phyloP scores from a whole-genome alignment of 2,329 filamentous ascomycete genomes.

The Nemania sp. region DNA sequence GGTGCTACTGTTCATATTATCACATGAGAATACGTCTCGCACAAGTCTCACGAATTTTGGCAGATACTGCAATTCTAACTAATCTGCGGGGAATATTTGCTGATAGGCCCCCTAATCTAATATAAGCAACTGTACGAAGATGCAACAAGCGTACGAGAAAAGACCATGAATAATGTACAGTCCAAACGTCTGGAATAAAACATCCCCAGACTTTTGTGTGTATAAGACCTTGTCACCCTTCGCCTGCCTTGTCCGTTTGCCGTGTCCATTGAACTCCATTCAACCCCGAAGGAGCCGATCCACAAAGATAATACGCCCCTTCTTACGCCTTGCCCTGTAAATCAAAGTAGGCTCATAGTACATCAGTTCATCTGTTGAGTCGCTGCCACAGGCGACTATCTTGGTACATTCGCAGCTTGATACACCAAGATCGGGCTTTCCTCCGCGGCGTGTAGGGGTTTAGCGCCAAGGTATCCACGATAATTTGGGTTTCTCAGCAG shows the following conservation, averaged over 20 bases:
- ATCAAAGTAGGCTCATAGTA: constrained; percentile 2
- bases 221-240: not conserved
- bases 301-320: not conserved
- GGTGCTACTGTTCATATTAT: too few species aligned
- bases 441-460: not conserved
- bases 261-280: constrained; percentile 2
- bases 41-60: too few species aligned
- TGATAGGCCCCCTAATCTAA: not conserved
- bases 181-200: constrained; percentile 31
- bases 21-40: too few species aligned
- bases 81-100: too few species aligned
- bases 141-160: constrained; percentile 23
- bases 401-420: too few species aligned
- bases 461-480: not conserved
- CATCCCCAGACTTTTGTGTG: constrained; percentile 3
- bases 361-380: not conserved
- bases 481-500: not conserved
- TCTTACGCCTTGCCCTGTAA: not conserved
- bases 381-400: not conserved
- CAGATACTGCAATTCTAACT: too few species aligned
- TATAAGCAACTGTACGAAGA: constrained; percentile 11
- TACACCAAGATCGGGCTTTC: not conserved
- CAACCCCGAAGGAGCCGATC: constrained; percentile 5
- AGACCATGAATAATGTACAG: constrained; percentile 24
- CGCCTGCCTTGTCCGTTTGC: not conserved